Percentiles rank a stretch among this genome's conserved stretches.
phyloP scores from a whole-genome alignment of 2,329 filamentous ascomycete species.

The Pseudofabraea citricarpa region DNA sequence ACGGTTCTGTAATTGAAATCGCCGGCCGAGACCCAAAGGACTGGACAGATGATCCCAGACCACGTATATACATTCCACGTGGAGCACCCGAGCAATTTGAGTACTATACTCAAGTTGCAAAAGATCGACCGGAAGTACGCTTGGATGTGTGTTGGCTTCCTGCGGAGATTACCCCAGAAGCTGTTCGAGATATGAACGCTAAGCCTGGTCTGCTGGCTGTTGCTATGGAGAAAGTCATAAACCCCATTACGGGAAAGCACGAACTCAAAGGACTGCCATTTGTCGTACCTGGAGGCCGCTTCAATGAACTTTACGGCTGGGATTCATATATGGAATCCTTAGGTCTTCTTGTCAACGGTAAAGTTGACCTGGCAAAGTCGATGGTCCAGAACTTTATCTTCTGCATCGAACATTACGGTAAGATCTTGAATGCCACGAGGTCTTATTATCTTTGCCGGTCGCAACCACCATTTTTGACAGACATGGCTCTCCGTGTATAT shows the following conservation, averaged over 20 bases:
- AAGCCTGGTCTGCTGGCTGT: conserved; percentile 87
- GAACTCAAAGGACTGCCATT: conserved; percentile 81
- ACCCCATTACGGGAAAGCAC: conserved; percentile 63
- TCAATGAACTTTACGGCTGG: conserved; percentile 99
- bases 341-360: conserved; percentile 79
- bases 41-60: conserved; percentile 84
- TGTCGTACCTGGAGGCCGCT: conserved; percentile 93
- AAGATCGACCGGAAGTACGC: conserved; percentile 74
- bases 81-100: conserved; percentile 83
- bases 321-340: conserved; percentile 98
- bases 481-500: conserved; percentile 93
- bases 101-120: conserved; percentile 80
- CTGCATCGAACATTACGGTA: conserved; percentile 96
- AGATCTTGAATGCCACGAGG: conserved; percentile 94
- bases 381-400: conserved; percentile 98
- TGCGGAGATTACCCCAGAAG: conserved; percentile 72
- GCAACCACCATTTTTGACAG: conserved; percentile 93
- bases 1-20: conserved; percentile 79
- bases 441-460: conserved; percentile 94
- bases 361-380: conserved; percentile 80
- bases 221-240: conserved; percentile 72
- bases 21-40: conserved; percentile 91
- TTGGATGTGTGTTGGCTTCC: conserved; percentile 81
- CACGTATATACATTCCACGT: conserved; percentile 83
- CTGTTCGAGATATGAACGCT: conserved; percentile 77